Percentiles rank a stretch among this genome's conserved stretches.
Evolutionary conservation across 2,329 filamentous ascomycete species (phyloP).

Genomic region (Chrysoporthe cubensis): DNA sequence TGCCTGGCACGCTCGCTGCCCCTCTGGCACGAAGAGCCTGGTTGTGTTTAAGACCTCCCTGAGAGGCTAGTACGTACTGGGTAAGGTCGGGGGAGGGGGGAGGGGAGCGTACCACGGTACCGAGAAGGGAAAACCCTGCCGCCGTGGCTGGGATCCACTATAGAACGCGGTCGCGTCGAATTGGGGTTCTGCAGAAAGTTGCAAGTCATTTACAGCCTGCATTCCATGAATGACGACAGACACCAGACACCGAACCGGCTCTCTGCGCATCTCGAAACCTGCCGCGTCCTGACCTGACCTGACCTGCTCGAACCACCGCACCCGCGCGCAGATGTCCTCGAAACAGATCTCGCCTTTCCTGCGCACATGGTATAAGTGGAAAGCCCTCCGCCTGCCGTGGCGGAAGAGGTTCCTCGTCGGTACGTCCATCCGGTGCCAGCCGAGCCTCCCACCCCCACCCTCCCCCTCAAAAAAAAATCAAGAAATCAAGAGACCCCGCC

Average conservation of each 20-base stretch:
- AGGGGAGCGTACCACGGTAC: no score
- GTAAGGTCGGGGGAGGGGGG: no score
- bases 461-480: not conserved
- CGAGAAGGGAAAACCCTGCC: not conserved
- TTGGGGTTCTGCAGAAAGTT: not conserved
- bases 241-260: no score
- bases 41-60: no score
- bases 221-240: no score
- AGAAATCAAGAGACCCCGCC: not conserved
- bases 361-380: conserved; percentile 64
- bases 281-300: not conserved
- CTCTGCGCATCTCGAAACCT: no score
- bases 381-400: conserved; percentile 65
- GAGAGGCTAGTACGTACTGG: not conserved
- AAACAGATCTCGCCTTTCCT: conserved; percentile 43
- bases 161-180: conserved; percentile 10
- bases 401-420: conserved; percentile 66
- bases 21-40: no score
- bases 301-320: not conserved
- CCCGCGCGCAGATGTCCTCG: conserved; percentile 37
- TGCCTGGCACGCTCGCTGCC: no score
- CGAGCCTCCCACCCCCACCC: no score
- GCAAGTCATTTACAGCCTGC: no score
- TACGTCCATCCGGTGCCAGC: conserved; percentile 42
- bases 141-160: conserved; percentile 10